Evolutionary conservation across 805 yeast genomes (phyloP).

Genomic region (Yarrowia osloensis): DNA sequence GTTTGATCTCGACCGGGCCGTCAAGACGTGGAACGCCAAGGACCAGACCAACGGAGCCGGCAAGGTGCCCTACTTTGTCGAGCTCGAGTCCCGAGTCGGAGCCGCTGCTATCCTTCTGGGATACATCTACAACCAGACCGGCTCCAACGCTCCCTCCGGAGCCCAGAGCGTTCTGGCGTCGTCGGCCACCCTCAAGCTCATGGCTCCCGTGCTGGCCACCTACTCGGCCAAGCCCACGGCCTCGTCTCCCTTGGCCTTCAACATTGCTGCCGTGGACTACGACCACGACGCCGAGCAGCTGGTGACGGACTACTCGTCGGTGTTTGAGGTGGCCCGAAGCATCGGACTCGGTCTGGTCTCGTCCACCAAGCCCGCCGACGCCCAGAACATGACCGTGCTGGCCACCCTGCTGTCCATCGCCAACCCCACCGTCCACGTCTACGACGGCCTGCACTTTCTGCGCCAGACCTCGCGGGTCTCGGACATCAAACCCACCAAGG

Average conservation of each 20-base stretch:
- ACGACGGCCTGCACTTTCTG: constrained; percentile 73
- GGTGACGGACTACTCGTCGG: constrained; percentile 63
- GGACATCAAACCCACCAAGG: constrained; percentile 37
- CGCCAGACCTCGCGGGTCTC: constrained; percentile 48
- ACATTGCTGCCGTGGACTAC: constrained; percentile 76
- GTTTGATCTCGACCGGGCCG: constrained; percentile 59
- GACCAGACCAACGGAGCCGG: constrained; percentile 56
- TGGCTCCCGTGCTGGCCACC: constrained; percentile 60
- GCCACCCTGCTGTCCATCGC: constrained; percentile 60
- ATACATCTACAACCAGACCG: constrained; percentile 47
- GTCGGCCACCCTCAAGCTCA: constrained; percentile 64
- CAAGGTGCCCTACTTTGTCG: constrained; percentile 60
- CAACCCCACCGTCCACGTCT: constrained; percentile 68
- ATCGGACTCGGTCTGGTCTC: constrained; percentile 69
- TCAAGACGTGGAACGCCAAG: constrained; percentile 60
- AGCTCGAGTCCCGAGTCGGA: constrained; percentile 72
- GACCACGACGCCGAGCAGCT: constrained; percentile 50
- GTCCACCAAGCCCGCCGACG: constrained; percentile 63
- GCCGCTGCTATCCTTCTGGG: constrained; percentile 81
- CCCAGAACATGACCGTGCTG: constrained; percentile 66
- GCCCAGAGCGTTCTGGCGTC: constrained; percentile 55
- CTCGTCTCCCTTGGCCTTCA: constrained; percentile 60
- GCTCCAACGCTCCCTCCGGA: constrained; percentile 12
- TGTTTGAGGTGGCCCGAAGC: constrained; percentile 61
- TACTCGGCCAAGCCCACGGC: constrained; percentile 37